Percentiles rank a stretch among this genome's conserved stretches.
Conservation (phyloP, 2,329 filamentous ascomycete genomes). For the Alternaria sp. region DNA sequence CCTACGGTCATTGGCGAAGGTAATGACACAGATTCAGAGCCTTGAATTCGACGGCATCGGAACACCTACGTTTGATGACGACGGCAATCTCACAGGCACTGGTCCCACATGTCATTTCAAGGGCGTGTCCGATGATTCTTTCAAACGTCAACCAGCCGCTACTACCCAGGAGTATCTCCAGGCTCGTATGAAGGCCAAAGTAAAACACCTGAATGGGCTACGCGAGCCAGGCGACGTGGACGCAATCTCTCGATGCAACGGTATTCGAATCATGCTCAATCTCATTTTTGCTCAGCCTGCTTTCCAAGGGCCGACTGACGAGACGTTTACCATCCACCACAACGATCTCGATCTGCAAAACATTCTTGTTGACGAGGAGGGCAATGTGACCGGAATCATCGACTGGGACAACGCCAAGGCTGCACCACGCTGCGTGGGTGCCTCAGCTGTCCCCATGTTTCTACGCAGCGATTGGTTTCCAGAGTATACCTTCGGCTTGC, state of each 20-base stretch:
- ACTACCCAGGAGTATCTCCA: background rate
- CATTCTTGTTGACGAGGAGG: constrained; percentile 27
- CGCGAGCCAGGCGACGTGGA: background rate
- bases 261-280: constrained; percentile 13
- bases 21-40: background rate
- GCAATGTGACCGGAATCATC: constrained; percentile 32
- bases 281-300: background rate
- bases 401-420: constrained; percentile 24
- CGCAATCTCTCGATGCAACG: constrained; percentile 4
- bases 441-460: constrained; percentile 13
- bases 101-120: constrained; percentile 3
- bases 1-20: background rate
- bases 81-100: background rate
- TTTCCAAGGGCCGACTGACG: constrained; percentile 6
- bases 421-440: constrained; percentile 24
- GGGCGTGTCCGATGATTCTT: background rate
- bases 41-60: constrained; percentile 1
- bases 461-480: constrained; percentile 20
- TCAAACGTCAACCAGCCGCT: constrained; percentile 2
- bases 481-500: background rate
- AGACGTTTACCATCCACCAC: constrained; percentile 32
- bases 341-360: constrained; percentile 37
- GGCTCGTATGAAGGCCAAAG: background rate
- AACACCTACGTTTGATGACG: background rate
- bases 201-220: background rate